These are phyloP conservation scores for Linum usitatissimum DNA, from an alignment of 345 rosid species.

Conservation along the genomic window DNA sequence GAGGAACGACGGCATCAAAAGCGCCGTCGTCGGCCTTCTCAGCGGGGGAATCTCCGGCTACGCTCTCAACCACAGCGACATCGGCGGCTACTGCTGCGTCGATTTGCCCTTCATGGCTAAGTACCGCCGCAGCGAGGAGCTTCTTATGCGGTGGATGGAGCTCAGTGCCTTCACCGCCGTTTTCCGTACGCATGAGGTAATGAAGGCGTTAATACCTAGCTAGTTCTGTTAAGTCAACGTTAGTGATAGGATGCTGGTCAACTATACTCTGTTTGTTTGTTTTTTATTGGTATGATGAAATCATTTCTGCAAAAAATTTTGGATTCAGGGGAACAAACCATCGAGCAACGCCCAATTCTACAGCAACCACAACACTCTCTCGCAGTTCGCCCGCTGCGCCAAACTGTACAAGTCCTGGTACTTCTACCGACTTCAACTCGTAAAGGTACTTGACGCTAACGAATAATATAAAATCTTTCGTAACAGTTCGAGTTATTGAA, in stretches of 20 bases:
- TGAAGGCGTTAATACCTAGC: neutral
- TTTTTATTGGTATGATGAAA: too few relatives aligned
- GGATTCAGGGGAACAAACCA: constrained; percentile 50
- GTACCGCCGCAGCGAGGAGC: constrained; percentile 51
- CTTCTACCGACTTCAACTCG: constrained; percentile 47
- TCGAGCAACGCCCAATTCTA: constrained; percentile 51
- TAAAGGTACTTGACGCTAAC: constrained; percentile 30
- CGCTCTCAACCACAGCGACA: constrained; percentile 68
- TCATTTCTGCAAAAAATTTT: neutral
- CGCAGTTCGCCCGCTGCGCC: constrained; percentile 57
- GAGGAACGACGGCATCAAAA: constrained; percentile 60
- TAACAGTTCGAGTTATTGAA: neutral
- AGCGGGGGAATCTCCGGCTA: constrained; percentile 61
- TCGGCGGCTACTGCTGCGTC: constrained; percentile 62
- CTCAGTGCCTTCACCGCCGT: constrained; percentile 51
- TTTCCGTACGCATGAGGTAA: constrained; percentile 65
- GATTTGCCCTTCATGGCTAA: constrained; percentile 32
- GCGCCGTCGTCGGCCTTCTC: constrained; percentile 53
- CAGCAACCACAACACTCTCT: constrained; percentile 38
- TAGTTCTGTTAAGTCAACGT: constrained; percentile 3
- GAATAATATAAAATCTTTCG: neutral
- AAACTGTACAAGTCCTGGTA: constrained; percentile 62
- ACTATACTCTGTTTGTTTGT: too few relatives aligned
- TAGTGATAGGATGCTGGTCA: too few relatives aligned
- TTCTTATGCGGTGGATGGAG: constrained; percentile 74